phyloP scores from a whole-genome alignment of 352 stramenopile species.

The Thraustochytrium striatum region DNA sequence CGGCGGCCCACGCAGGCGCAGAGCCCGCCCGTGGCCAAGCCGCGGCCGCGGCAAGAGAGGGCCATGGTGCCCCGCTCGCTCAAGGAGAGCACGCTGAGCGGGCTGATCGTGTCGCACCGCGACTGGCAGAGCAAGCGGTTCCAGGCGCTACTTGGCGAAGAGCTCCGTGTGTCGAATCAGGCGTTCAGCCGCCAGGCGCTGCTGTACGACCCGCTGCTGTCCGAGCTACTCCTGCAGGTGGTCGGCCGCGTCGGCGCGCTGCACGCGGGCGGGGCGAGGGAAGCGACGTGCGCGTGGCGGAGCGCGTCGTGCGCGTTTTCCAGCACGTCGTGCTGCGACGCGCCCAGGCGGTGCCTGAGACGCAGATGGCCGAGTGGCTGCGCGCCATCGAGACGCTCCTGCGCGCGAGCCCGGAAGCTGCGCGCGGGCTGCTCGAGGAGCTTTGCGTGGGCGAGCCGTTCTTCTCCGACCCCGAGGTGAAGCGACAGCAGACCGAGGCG shows the following conservation, averaged over 20 bases:
- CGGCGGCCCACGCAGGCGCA: too few species aligned
- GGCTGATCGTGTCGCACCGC: constrained; percentile 17
- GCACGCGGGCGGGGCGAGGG: not conserved
- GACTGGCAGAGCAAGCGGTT: constrained; percentile 23
- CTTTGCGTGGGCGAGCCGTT: not conserved
- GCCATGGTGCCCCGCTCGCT: not conserved
- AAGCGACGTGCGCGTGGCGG: not conserved
- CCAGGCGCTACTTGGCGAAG: constrained; percentile 21
- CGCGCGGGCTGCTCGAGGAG: not conserved
- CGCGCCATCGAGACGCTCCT: not conserved
- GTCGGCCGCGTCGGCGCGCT: too few species aligned
- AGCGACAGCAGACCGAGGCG: not conserved
- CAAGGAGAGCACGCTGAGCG: constrained; percentile 37
- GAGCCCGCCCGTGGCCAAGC: too few species aligned
- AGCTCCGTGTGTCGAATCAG: constrained; percentile 16
- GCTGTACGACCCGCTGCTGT: constrained; percentile 9
- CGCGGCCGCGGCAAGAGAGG: too few species aligned
- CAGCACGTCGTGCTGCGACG: constrained; percentile 6
- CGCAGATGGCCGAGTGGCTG: not conserved
- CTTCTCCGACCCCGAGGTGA: not conserved
- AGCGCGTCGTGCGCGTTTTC: constrained; percentile 20
- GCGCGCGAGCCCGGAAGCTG: not conserved
- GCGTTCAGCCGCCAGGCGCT: constrained; percentile 19
- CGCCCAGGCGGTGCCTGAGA: not conserved
- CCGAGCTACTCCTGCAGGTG: not conserved